A percentile compares a stretch with the other conserved stretches of the same genome.
phyloP scores from a whole-genome alignment of 1,284 basidiomycete genomes.

The Apiotrichum sp. region DNA sequence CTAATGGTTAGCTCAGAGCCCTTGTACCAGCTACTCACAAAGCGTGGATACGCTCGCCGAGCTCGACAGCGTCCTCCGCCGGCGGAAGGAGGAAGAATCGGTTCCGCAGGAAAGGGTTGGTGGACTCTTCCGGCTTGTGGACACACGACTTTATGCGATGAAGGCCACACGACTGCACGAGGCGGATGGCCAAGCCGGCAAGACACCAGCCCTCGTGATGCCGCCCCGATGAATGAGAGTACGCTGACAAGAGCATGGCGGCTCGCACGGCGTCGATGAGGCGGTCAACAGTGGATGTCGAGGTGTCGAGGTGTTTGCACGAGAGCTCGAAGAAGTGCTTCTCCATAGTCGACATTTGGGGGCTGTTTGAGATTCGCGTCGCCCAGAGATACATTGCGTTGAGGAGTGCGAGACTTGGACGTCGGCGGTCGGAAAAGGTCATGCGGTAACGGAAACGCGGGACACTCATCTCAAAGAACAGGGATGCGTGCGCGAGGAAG shows the following conservation, averaged over 20 bases:
- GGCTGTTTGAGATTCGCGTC: conserved; percentile 35
- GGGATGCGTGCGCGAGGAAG: conserved; percentile 33
- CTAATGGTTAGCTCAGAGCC: conserved; percentile 13
- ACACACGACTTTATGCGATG: conserved; percentile 36
- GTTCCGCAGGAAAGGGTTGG: conserved; percentile 32
- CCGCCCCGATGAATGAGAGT: conserved; percentile 35
- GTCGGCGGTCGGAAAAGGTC: conserved; percentile 33
- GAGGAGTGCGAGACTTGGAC: conserved; percentile 36
- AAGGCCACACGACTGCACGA: conserved; percentile 37
- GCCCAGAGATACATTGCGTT: conserved; percentile 46
- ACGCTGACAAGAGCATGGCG: conserved; percentile 35
- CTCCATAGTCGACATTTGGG: conserved; percentile 29
- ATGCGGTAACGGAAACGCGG: conserved; percentile 39
- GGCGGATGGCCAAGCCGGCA: conserved; percentile 28
- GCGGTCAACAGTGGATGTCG: conserved; percentile 33
- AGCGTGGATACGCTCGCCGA: conserved; percentile 39
- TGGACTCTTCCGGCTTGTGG: conserved; percentile 17
- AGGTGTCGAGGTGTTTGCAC: conserved; percentile 29
- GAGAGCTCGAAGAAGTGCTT: conserved; percentile 34
- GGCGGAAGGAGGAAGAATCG: conserved; percentile 33
- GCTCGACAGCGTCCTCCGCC: conserved; percentile 37
- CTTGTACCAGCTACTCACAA: conserved; percentile 25
- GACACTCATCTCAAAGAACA: conserved; percentile 44
- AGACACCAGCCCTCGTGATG: conserved; percentile 42
- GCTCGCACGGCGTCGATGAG: conserved; percentile 38